phyloP scores from a whole-genome alignment of 345 rosid species.

The Brassica rapa region DNA sequence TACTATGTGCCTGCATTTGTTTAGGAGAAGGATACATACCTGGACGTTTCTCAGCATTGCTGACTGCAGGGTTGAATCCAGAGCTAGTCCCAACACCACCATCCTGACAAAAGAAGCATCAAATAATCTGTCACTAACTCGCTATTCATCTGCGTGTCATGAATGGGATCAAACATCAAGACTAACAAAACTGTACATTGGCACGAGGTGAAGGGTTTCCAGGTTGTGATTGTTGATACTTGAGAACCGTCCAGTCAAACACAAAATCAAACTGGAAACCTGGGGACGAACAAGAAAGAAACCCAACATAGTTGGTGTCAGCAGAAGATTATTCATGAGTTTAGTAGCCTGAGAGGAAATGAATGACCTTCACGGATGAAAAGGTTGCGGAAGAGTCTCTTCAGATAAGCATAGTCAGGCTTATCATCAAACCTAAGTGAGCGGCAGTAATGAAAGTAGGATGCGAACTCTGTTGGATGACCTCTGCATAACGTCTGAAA shows the following conservation, averaged over 20 bases:
- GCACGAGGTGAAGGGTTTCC: slow-evolving; percentile 69
- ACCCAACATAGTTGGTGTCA: slow-evolving; percentile 1
- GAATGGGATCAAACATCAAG: background rate
- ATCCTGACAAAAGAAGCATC: slow-evolving; percentile 48
- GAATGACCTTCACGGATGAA: slow-evolving; percentile 84
- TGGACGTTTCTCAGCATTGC: slow-evolving; percentile 58
- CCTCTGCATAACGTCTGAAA: slow-evolving; percentile 85
- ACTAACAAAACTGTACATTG: slow-evolving; percentile 25
- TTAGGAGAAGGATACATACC: slow-evolving; percentile 44
- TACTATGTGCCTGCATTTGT: slow-evolving; percentile 7
- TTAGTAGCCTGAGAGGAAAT: slow-evolving; percentile 3
- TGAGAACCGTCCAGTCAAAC: slow-evolving; percentile 94
- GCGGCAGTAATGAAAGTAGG: slow-evolving; percentile 93
- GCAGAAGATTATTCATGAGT: slow-evolving; percentile 3
- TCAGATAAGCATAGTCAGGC: slow-evolving; percentile 93
- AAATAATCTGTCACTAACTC: background rate
- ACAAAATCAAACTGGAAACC: slow-evolving; percentile 97
- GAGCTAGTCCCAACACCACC: slow-evolving; percentile 80
- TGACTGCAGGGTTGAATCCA: slow-evolving; percentile 50
- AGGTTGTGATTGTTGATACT: slow-evolving; percentile 87
- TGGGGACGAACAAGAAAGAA: slow-evolving; percentile 37
- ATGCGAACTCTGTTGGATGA: slow-evolving; percentile 94
- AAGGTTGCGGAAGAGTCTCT: slow-evolving; percentile 92
- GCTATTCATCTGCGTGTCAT: background rate
- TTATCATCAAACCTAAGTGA: slow-evolving; percentile 91